Base-by-base conservation (phyloP, 208 protist genomes). In the Herpetomonas samuelpessoai region DNA sequence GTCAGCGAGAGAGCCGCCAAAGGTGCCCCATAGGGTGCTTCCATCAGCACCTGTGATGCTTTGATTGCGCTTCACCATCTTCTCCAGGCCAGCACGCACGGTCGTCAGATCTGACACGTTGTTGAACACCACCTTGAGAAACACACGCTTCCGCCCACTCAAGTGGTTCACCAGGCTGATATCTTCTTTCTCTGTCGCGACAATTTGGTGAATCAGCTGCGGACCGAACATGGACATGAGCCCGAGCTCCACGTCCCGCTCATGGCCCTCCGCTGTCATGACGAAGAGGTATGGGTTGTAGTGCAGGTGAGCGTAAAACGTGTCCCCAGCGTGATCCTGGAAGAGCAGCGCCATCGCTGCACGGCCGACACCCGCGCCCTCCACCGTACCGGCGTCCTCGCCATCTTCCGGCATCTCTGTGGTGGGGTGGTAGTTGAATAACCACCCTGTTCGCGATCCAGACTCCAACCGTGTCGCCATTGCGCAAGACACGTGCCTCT, bases 131-230 rank as follows among this genome's bases (percentile, higher is more conserved):
- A 99, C 71, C 68, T 99, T 99, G 3, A 99, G 45, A 64, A 94
- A 98, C 16, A 79, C 54, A 14, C 85, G 84, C 60, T 86, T 91
- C 3, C 97, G 62, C 0, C 98, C 98, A 38, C 95, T 91, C 18
- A 99, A 76, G 74, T 99, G 98, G 65, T 99, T 99, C 10, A 86
- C 64, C 25, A 99, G 65, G 59, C 98, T 96, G 0, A 99, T 69
- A 62, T 99, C 98, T 49, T 98, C 97, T 58, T 98, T 98, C 21
- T 98, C 87, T 0, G 98, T 57, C 0, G 65, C 35, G 7, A 86
- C 73, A 22, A 99, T 88, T 19, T 81, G 66, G 26, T 78, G 58
- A 31, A 99, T 88, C n/a, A 89, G 48, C 21, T 82, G 74, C 16
- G 78, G 76, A 0, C 92, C 88, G 63, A 98, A 98, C 57, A 87